Evolutionary conservation across 306 rosid genomes (phyloP).

Genomic region (Parietaria judaica): DNA sequence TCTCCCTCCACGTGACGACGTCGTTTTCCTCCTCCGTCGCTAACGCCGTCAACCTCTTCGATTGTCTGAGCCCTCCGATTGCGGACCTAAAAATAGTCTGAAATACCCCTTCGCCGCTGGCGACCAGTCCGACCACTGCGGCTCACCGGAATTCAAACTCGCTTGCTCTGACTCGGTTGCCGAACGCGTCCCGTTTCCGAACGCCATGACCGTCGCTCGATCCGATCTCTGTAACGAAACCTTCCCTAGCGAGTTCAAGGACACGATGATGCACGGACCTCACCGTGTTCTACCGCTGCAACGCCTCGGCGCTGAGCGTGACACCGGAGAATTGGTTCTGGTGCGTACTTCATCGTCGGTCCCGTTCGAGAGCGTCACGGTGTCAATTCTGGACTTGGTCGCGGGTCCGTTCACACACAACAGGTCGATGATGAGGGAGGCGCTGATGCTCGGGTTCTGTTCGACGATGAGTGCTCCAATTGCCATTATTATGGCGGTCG

Average conservation of each 20-base stretch:
- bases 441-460: constrained; percentile 50
- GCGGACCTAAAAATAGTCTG: constrained; percentile 35
- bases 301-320: background rate
- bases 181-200: constrained; percentile 28
- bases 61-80: constrained; percentile 43
- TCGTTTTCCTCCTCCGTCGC: constrained; percentile 33
- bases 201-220: constrained; percentile 35
- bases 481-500: constrained; percentile 29
- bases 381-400: constrained; percentile 30
- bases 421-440: constrained; percentile 30
- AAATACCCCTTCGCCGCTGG: constrained; percentile 53
- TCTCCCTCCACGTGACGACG: constrained; percentile 19
- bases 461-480: constrained; percentile 17
- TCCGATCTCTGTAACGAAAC: constrained; percentile 52
- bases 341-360: constrained; percentile 42
- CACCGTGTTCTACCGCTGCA: constrained; percentile 36
- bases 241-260: constrained; percentile 20
- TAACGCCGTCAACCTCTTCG: constrained; percentile 17
- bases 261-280: constrained; percentile 36
- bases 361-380: constrained; percentile 31
- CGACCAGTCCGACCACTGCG: constrained; percentile 36
- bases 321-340: constrained; percentile 24
- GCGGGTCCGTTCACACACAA: constrained; percentile 14
- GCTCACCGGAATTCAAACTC: constrained; percentile 36
- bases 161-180: constrained; percentile 26